Conservation (phyloP, 1,284 basidiomycete species). For the Agaricales sp. region DNA sequence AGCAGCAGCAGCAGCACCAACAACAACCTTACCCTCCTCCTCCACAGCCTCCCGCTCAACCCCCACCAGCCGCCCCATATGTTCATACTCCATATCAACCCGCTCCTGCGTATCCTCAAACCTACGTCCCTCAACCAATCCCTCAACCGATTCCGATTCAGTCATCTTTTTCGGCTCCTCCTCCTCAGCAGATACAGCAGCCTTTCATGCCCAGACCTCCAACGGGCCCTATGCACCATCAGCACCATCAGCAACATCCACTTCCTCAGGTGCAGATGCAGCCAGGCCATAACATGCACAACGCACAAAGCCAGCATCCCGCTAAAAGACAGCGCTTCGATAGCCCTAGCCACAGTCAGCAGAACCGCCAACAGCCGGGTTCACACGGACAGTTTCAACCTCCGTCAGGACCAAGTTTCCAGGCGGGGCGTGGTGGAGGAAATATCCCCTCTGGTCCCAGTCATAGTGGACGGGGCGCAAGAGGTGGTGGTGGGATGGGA, state of each 20-base stretch:
- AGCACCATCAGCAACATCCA: constrained; percentile 23
- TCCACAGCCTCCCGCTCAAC: constrained; percentile 39
- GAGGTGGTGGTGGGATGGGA: constrained; percentile 36
- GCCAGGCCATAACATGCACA: constrained; percentile 28
- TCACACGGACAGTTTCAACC: constrained; percentile 40
- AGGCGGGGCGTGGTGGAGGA: constrained; percentile 21
- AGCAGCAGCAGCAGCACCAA: constrained; percentile 42
- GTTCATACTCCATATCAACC: constrained; percentile 73
- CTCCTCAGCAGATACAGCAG: too few relatives aligned
- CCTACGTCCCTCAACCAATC: constrained; percentile 42
- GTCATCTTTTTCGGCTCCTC: too few relatives aligned
- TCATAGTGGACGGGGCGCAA: constrained; percentile 30
- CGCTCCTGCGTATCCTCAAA: constrained; percentile 53
- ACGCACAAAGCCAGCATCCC: constrained; percentile 44
- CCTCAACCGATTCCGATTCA: constrained; percentile 25
- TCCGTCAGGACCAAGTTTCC: constrained; percentile 25
- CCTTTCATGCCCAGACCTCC: too few relatives aligned
- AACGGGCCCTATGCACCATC: constrained; percentile 18
- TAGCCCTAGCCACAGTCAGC: constrained; percentile 46
- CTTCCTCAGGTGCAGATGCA: constrained; percentile 24
- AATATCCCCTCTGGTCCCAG: constrained; percentile 23
- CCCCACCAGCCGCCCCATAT: constrained; percentile 43
- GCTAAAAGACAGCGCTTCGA: constrained; percentile 82
- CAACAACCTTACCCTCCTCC: constrained; percentile 34
- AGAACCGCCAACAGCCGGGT: constrained; percentile 34